Base-by-base conservation (phyloP, 1,139 yeast species). In the Keqinozyma sinolaborantium region DNA sequence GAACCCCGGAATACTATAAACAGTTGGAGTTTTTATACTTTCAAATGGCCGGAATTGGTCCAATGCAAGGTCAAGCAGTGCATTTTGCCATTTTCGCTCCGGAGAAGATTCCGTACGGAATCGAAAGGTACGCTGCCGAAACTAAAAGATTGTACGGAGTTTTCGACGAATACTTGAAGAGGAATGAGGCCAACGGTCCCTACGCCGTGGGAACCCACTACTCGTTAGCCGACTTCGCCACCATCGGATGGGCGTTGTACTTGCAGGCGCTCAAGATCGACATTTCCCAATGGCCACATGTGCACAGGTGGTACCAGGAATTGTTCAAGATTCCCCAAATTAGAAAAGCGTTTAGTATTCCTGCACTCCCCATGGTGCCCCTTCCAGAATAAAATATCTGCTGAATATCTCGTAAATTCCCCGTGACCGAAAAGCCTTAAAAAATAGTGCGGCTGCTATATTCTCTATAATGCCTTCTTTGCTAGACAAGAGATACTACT, bases 31-130 rank as follows among this genome's bases (percentile, higher is more conserved):
- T 79, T 67, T 42, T 72, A 14, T 62, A 66, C 33, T 78, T 75
- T 60, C 82, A 75, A 49, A 68, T 73, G 54, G 74, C 79, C 0
- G 80, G 79, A 5, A 56, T 73, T 29, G 80, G 82, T 16, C 83
- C 84, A 33, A 72, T 72, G 69, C 76, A 69, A 41, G 83, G 83
- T 7, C 82, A 77, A 47, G 74, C 73, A 23, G 53, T 56, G 39
- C 78, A 72, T 48, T 79, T 76, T 48, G 31, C 34, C 4, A 20
- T 47, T 2, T 64, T 34, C 43, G 76, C 79, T 5, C 54, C 59
- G 0, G 81, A 67, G 34, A 64, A 73, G 45, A 50, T 73, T 26
- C 73, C 68, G 20, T 75, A 73, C 42, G 83, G 66, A 10, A 68
- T 72, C 34, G 56, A 65, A 23, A 60, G 84, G 35, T 79, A 70